These are phyloP conservation scores for Exobasidium rhododendri DNA, from an alignment of 1,284 basidiomycete species.

Conservation along the genomic window DNA sequence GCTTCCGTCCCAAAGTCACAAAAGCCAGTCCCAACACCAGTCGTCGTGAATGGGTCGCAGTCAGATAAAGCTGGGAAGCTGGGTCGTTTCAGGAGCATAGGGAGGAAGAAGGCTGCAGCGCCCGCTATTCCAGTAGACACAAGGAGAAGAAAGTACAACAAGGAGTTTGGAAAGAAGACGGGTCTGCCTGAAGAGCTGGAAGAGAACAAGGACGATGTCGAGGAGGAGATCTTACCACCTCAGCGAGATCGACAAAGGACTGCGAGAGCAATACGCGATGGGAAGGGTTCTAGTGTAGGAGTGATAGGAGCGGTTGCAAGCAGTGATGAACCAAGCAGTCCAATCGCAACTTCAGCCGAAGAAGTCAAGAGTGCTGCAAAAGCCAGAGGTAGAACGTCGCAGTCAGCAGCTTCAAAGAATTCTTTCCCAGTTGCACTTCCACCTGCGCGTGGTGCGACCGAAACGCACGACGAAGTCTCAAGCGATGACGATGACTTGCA, in stretches of 20 bases:
- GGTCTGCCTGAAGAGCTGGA: not conserved
- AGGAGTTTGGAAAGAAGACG: not conserved
- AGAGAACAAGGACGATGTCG: not conserved
- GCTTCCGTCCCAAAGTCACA: not conserved
- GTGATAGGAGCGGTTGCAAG: not conserved
- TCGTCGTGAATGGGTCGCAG: not conserved
- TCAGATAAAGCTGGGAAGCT: not conserved
- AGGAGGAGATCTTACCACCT: not conserved
- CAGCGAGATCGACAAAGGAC: not conserved
- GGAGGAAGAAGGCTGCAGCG: not conserved
- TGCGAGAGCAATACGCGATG: not conserved
- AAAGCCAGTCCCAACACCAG: not conserved
- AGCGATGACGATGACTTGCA: not conserved
- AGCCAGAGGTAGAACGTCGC: not conserved
- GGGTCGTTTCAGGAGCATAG: not conserved
- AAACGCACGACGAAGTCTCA: not conserved
- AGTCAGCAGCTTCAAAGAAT: not conserved
- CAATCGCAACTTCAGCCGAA: not conserved
- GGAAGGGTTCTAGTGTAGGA: not conserved
- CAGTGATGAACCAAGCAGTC: too few species aligned
- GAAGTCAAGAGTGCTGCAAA: not conserved
- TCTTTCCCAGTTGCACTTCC: not conserved
- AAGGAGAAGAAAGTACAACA: not conserved
- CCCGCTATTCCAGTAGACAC: not conserved
- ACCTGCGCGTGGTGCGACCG: not conserved